These are phyloP conservation scores for Malassezia sympodialis DNA, from an alignment of 1,284 basidiomycete genomes.

Conservation along the genomic window DNA sequence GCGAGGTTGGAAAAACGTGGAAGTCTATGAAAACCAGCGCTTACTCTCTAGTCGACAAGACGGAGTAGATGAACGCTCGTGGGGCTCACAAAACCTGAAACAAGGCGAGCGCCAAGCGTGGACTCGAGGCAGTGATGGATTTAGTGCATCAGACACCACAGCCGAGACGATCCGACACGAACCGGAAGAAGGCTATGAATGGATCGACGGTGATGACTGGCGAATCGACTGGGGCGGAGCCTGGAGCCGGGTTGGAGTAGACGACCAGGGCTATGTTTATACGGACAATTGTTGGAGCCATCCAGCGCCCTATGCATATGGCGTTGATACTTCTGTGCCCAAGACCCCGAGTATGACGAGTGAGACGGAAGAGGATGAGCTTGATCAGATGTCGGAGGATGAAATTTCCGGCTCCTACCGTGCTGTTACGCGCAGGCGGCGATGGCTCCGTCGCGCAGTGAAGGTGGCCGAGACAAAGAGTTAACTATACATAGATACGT, in stretches of 20 bases:
- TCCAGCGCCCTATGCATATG: conserved; percentile 40
- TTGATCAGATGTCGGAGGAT: not conserved
- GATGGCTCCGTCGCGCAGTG: conserved; percentile 20
- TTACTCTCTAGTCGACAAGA: conserved; percentile 16
- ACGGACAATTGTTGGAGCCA: conserved; percentile 43
- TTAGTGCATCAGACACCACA: conserved; percentile 21
- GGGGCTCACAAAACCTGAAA: conserved; percentile 27
- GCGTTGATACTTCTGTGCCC: conserved; percentile 10
- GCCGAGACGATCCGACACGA: not conserved
- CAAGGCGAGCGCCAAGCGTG: conserved; percentile 34
- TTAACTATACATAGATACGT: not conserved
- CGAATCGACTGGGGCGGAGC: conserved; percentile 45
- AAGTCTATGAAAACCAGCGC: conserved; percentile 43
- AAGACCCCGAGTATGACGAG: not conserved
- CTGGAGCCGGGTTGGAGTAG: conserved; percentile 42
- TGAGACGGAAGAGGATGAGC: conserved; percentile 7
- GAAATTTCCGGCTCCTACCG: not conserved
- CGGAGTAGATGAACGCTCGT: conserved; percentile 20
- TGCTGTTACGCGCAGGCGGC: conserved; percentile 16
- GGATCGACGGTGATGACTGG: conserved; percentile 44
- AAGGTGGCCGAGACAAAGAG: not conserved
- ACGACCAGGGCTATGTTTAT: conserved; percentile 42
- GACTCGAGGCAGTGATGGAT: conserved; percentile 41
- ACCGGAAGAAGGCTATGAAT: conserved; percentile 40
- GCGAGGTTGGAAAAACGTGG: conserved; percentile 40